These are phyloP conservation scores for Neonectria ditissima DNA, from an alignment of 2,329 filamentous ascomycete species.

Conservation along the genomic window DNA sequence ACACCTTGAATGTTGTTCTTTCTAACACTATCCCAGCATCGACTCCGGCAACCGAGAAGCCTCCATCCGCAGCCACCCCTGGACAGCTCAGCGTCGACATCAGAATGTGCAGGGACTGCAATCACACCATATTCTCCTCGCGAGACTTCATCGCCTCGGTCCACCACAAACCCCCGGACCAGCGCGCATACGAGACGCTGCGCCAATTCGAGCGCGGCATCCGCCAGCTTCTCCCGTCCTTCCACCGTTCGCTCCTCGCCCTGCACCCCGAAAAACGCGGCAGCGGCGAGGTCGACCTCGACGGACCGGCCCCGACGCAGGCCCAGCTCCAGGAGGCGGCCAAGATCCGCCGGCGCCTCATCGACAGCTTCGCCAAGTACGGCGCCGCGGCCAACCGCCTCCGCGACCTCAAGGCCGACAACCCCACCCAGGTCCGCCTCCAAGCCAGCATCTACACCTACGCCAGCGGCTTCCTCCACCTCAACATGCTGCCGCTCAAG, in stretches of 20 bases:
- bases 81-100: constrained; percentile 79
- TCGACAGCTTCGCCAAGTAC: constrained; percentile 90
- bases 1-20: not conserved
- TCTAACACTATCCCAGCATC: constrained; percentile 31
- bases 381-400: constrained; percentile 84
- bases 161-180: constrained; percentile 75
- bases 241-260: constrained; percentile 80
- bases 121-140: constrained; percentile 69
- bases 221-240: constrained; percentile 81
- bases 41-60: constrained; percentile 57
- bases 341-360: constrained; percentile 89
- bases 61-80: constrained; percentile 40
- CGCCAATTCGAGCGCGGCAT: constrained; percentile 91
- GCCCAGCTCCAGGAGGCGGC: constrained; percentile 85
- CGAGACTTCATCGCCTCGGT: constrained; percentile 82
- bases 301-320: constrained; percentile 61
- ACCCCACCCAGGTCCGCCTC: constrained; percentile 76
- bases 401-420: constrained; percentile 80
- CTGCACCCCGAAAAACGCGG: constrained; percentile 69
- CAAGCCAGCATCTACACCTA: constrained; percentile 87
- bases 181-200: constrained; percentile 85
- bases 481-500: constrained; percentile 91
- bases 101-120: constrained; percentile 93
- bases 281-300: constrained; percentile 52
- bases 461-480: constrained; percentile 84